Conservation (phyloP, 2,329 filamentous ascomycete genomes). For the Xylaria sp. region DNA sequence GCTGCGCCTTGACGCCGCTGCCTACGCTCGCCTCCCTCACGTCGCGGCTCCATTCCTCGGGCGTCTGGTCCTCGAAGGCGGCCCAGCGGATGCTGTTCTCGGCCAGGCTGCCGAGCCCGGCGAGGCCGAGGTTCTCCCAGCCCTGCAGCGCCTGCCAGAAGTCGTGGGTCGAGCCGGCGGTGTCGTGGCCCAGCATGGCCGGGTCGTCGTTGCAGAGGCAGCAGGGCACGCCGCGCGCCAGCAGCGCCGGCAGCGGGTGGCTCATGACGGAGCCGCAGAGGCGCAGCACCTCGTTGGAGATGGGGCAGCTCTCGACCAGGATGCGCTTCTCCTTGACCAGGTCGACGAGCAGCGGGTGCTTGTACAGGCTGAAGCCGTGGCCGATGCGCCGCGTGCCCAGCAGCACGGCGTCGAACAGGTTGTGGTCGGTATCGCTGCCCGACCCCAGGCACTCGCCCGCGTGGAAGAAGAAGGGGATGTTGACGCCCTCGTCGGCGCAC, state of each 20-base stretch:
- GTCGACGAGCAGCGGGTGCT: conserved; percentile 86
- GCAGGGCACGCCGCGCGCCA: conserved; percentile 82
- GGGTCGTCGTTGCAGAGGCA: conserved; percentile 90
- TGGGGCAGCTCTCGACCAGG: conserved; percentile 85
- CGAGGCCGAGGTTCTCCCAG: conserved; percentile 87
- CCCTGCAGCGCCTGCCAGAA: conserved; percentile 94
- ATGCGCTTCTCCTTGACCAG: conserved; percentile 89
- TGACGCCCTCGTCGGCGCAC: conserved; percentile 74
- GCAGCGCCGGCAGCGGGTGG: conserved; percentile 80
- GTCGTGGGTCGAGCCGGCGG: conserved; percentile 83
- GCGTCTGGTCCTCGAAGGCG: conserved; percentile 77
- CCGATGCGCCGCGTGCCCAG: conserved; percentile 88
- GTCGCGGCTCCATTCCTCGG: conserved; percentile 71
- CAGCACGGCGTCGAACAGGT: conserved; percentile 86
- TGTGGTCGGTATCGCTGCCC: conserved; percentile 73
- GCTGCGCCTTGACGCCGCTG: conserved; percentile 67
- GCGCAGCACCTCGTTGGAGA: conserved; percentile 85
- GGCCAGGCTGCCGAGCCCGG: conserved; percentile 81
- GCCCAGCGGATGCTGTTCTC: conserved; percentile 94
- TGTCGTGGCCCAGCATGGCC: conserved; percentile 82
- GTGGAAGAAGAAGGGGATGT: conserved; percentile 95
- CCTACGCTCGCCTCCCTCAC: conserved; percentile 76
- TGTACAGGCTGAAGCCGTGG: conserved; percentile 85
- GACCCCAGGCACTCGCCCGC: conserved; percentile 86
- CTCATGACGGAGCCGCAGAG: conserved; percentile 75